Base-by-base conservation (phyloP, 163 green algal genomes). In the Scenedesmus sp. region DNA sequence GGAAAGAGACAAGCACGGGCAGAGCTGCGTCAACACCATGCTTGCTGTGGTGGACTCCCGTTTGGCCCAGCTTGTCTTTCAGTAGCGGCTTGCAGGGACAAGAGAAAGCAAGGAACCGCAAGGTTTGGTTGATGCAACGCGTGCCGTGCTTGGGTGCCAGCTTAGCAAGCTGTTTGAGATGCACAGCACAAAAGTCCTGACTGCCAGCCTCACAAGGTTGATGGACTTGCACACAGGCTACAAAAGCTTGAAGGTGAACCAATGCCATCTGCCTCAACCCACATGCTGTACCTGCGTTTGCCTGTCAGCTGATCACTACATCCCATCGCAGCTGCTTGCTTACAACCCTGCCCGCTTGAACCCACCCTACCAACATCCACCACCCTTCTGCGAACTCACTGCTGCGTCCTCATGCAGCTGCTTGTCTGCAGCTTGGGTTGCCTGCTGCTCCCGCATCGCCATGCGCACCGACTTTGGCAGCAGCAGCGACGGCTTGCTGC, bases 391-490 rank as follows among this genome's bases (percentile, higher is more conserved):
- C 15, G 13, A 12, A 70, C 81, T 68, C 81, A 86, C 81, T 42
- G n/a, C 42, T 5, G 46, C 85, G 16, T 87, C 79, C 2, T 87
- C 87, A 3, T 82, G 42, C 10, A 92, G 65, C 20, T 72, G 10
- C 49, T 76, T 53, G 43, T 92, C 88, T 33, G 43, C 49, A 40
- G 49, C 65, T 10, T 33, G 72, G 3, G 79, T 44, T 44, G 68
- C 81, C 85, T 51, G 49, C 46, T 44, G 33, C 43, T 83, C 46
- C 81, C 61, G 24, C 56, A 82, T 70, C 40, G 43, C 61, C 33
- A 22, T n/a, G 61, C 65, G 44, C 81, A 92, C 12, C 10, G 88
- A 92, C 65, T 85, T 84, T 18, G 88, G 88, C 81, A 88, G 16
- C 15, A 92, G 70, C 59, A 73, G 53, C 44, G 43, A 35, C 7